A percentile compares a stretch with the other conserved stretches of the same genome.
These are phyloP conservation scores for Pestalotiopsis sp. DNA, from an alignment of 2,329 filamentous ascomycete genomes.

Conservation along the genomic window DNA sequence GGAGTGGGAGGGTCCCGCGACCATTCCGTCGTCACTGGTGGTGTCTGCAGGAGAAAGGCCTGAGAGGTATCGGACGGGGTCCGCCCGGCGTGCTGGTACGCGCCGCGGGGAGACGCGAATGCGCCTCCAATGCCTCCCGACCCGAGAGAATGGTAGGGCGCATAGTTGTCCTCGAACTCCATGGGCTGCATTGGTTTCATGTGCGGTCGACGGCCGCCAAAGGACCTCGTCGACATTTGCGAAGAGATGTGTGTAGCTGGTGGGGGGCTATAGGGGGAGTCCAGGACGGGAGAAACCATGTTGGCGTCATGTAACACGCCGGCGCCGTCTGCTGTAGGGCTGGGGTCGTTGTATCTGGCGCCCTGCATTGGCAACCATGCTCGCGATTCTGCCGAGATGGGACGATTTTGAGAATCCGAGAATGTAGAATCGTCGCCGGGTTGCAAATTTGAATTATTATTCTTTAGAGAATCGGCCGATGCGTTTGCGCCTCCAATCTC, in stretches of 20 bases:
- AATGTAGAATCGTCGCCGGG: neutral
- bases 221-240: slow-evolving; percentile 1
- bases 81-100: slow-evolving; percentile 19
- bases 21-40: slow-evolving; percentile 20
- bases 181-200: slow-evolving; percentile 17
- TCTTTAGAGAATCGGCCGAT: slow-evolving; percentile 9
- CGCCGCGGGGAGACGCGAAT: slow-evolving; percentile 18
- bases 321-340: slow-evolving; percentile 1
- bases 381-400: slow-evolving; percentile 17
- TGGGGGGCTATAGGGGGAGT: slow-evolving; percentile 10
- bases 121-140: slow-evolving; percentile 17
- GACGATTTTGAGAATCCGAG: slow-evolving; percentile 7
- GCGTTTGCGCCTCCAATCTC: neutral
- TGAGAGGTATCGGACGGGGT: slow-evolving; percentile 16
- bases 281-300: slow-evolving; percentile 4
- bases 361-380: slow-evolving; percentile 17
- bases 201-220: slow-evolving; percentile 13
- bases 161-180: slow-evolving; percentile 21
- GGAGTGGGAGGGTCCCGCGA: slow-evolving; percentile 22
- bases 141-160: slow-evolving; percentile 13
- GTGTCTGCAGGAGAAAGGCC: slow-evolving; percentile 18
- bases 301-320: slow-evolving; percentile 14
- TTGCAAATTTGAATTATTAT: no score
- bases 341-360: neutral
- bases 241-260: slow-evolving; percentile 7